Evolutionary conservation across 441 rosid species (phyloP).

Genomic region (Pelargonium citronellum): DNA sequence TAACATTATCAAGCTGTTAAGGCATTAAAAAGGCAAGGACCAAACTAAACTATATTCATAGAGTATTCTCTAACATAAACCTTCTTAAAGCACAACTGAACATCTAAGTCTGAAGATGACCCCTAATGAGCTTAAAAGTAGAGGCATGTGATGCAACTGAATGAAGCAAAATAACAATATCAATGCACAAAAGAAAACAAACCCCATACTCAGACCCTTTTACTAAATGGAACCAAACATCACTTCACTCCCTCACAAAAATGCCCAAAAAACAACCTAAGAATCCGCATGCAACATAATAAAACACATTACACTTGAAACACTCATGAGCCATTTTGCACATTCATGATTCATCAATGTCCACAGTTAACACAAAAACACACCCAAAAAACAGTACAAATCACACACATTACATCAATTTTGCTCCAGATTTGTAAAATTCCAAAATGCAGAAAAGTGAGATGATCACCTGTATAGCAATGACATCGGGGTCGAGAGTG

Average conservation of each 20-base stretch:
- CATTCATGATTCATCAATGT: slow-evolving; percentile 6
- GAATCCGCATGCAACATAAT: slow-evolving; percentile 3
- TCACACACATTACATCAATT: slow-evolving; percentile 11
- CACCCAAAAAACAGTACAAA: slow-evolving; percentile 6
- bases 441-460: slow-evolving; percentile 8
- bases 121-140: background rate
- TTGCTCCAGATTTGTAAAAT: background rate
- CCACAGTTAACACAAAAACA: background rate
- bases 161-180: background rate
- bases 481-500: slow-evolving; percentile 71
- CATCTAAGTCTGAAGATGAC: background rate
- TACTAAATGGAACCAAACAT: slow-evolving; percentile 6
- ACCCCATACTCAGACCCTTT: background rate
- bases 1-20: slow-evolving; percentile 33
- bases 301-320: background rate
- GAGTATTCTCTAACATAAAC: background rate
- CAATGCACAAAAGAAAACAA: background rate
- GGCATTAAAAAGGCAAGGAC: background rate
- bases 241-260: background rate
- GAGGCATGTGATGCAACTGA: slow-evolving; percentile 1
- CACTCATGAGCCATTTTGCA: background rate
- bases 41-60: slow-evolving; percentile 1
- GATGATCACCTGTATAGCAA: slow-evolving; percentile 63
- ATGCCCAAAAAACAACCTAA: background rate
- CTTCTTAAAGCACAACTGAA: background rate